Percentiles rank a stretch among this genome's conserved stretches.
Evolutionary conservation across 352 stramenopile genomes (phyloP).

Genomic region (Phytophthora idaei): DNA sequence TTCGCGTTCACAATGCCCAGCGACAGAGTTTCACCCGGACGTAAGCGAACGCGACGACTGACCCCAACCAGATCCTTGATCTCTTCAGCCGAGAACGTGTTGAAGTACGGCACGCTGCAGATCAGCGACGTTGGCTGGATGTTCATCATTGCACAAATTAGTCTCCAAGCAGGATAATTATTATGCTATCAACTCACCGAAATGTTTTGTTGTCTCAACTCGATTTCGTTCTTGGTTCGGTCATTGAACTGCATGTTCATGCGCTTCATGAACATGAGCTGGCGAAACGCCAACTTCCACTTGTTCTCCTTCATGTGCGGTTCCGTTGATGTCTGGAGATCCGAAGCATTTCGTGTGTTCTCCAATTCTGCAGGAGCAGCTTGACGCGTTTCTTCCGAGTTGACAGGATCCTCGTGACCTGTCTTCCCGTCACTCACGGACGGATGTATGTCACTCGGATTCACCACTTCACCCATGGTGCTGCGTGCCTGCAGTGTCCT

Average conservation of each 20-base stretch:
- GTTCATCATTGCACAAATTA: not conserved
- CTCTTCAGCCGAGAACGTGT: conserved; percentile 56
- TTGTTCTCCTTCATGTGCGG: conserved; percentile 49
- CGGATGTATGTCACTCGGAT: conserved; percentile 20
- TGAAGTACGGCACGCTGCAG: conserved; percentile 82
- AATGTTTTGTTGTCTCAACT: conserved; percentile 80
- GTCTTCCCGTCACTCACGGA: conserved; percentile 20
- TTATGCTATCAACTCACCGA: conserved; percentile 35
- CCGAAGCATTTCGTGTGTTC: not conserved
- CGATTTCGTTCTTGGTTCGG: conserved; percentile 81
- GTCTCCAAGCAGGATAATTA: not conserved
- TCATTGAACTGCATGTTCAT: conserved; percentile 85
- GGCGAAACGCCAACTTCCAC: conserved; percentile 79
- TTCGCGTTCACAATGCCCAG: conserved; percentile 25
- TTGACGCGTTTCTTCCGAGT: conserved; percentile 26
- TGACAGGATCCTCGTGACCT: not conserved
- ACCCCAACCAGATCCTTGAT: conserved; percentile 59
- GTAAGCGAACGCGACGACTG: conserved; percentile 48
- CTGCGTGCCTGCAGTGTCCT: conserved; percentile 3
- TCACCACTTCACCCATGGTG: conserved; percentile 25
- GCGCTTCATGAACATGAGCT: conserved; percentile 85
- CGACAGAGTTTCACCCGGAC: conserved; percentile 55
- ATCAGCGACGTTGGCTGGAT: conserved; percentile 67
- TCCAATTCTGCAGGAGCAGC: conserved; percentile 11
- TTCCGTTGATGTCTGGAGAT: not conserved